A percentile compares a stretch with the other conserved stretches of the same genome.
phyloP scores from a whole-genome alignment of 306 rosid genomes.

The Medicago arabica region DNA sequence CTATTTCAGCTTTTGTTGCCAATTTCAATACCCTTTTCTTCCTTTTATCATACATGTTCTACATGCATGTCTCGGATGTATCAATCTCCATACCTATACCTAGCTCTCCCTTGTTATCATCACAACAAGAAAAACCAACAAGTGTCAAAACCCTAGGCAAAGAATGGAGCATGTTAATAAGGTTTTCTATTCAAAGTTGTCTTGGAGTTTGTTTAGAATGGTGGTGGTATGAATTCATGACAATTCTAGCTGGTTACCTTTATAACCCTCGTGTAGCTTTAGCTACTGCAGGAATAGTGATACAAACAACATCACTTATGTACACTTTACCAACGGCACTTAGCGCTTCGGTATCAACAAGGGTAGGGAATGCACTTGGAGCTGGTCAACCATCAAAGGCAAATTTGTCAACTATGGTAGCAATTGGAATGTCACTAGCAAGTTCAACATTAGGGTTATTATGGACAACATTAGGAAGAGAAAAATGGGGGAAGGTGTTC shows the following conservation, averaged over 20 bases:
- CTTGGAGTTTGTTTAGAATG: constrained; percentile 85
- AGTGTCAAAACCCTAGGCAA: constrained; percentile 35
- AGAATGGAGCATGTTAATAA: constrained; percentile 65
- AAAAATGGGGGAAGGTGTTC: constrained; percentile 67
- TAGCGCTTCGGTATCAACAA: constrained; percentile 63
- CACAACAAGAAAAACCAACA: constrained; percentile 18
- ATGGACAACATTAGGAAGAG: constrained; percentile 62
- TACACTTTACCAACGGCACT: constrained; percentile 65
- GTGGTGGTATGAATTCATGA: constrained; percentile 94
- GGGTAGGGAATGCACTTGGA: constrained; percentile 71
- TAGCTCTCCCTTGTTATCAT: neutral
- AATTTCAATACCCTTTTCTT: constrained; percentile 71
- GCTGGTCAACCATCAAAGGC: constrained; percentile 60
- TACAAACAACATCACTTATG: constrained; percentile 70
- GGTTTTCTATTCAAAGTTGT: constrained; percentile 69
- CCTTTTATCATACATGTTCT: constrained; percentile 61
- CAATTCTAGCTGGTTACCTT: constrained; percentile 66
- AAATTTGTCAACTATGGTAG: constrained; percentile 54
- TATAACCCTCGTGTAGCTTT: constrained; percentile 58
- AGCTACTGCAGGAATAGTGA: constrained; percentile 65
- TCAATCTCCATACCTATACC: constrained; percentile 22
- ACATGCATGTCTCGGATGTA: constrained; percentile 29
- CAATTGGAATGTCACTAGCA: constrained; percentile 54
- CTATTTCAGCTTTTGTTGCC: constrained; percentile 66
- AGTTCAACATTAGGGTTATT: constrained; percentile 58